A percentile compares a stretch with the other conserved stretches of the same genome.
These are phyloP conservation scores for Malus domestica DNA, from an alignment of 306 rosid species.

Conservation along the genomic window DNA sequence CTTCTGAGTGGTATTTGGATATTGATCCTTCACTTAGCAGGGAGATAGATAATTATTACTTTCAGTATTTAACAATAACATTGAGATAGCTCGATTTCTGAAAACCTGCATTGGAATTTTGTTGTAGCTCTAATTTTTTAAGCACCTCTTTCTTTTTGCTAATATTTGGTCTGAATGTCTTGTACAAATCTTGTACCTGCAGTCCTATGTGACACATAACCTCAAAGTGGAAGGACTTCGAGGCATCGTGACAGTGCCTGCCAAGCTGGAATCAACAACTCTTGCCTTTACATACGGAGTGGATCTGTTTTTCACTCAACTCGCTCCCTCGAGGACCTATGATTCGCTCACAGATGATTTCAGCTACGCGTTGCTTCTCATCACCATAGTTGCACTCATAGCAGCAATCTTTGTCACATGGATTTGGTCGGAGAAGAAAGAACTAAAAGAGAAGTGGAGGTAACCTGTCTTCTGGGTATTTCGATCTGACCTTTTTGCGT, in stretches of 20 bases:
- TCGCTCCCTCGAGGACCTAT: constrained; percentile 86
- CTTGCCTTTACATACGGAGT: constrained; percentile 87
- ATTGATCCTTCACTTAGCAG: too few species aligned
- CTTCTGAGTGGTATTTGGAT: not conserved
- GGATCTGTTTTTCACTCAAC: constrained; percentile 80
- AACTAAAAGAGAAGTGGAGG: constrained; percentile 88
- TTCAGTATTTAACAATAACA: too few species aligned
- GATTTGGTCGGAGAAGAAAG: constrained; percentile 84
- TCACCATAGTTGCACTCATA: constrained; percentile 79
- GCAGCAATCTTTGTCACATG: constrained; percentile 85
- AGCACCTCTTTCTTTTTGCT: not conserved
- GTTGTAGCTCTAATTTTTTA: not conserved
- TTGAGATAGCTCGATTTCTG: not conserved
- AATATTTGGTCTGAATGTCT: constrained; percentile 7
- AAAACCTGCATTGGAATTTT: not conserved
- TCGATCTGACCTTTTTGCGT: constrained; percentile 7
- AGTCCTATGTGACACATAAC: constrained; percentile 84
- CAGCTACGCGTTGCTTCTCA: constrained; percentile 94
- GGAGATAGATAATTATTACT: too few species aligned
- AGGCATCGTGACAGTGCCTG: constrained; percentile 73
- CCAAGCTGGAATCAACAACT: constrained; percentile 92
- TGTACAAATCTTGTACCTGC: constrained; percentile 29
- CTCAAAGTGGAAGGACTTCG: constrained; percentile 83
- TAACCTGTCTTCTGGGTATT: constrained; percentile 29
- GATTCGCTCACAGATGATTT: constrained; percentile 98